Base-by-base conservation (phyloP, 2,329 filamentous ascomycete genomes). In the Geosmithia morbida region DNA sequence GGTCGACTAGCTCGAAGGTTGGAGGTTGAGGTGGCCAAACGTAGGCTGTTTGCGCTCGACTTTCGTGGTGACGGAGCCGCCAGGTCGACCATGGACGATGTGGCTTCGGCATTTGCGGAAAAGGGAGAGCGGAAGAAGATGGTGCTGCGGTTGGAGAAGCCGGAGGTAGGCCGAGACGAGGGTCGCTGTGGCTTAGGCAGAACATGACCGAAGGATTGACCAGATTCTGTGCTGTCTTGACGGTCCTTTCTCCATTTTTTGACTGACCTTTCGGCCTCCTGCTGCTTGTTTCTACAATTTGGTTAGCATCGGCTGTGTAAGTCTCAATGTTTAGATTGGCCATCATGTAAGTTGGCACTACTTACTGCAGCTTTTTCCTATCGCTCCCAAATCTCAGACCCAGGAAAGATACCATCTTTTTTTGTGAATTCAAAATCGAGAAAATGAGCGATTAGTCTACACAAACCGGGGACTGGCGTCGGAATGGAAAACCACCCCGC, bases 331-430 rank as follows among this genome's bases (percentile, higher is more conserved):
- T n/a, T n/a, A n/a, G n/a, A 37, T 13, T 16, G 33, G 13, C 14
- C 17, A 41, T n/a, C 41, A 16, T 20, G 41, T 8, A 22, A 43
- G 22, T 11, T 19, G n/a, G 7, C 22, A 30, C 20, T 39, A 50
- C 59, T 55, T 59, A 67, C 72, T 67, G 58, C n/a, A 63, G 70
- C 68, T 74, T 76, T 60, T 77, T 78, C 63, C 70, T 77, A 51
- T 74, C 71, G 53, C 67, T 66, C 45, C 73, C 71, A 50, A 77
- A 64, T 57, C 71, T 76, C 56, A 79, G 61, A 45, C 74, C 74
- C 52, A 78, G 77, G 52, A 79, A 75, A 2, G 75, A 77, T 19
- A 78, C 75, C 75, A 79, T 78, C 48, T 50, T 51, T 52, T 16
- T n/a, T 42, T 18, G 17, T 42, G 14, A 42, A 22, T 13, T 16